These are phyloP conservation scores for Vitis hybrid DNA, from an alignment of 177 flowering plant species.

Conservation along the genomic window DNA sequence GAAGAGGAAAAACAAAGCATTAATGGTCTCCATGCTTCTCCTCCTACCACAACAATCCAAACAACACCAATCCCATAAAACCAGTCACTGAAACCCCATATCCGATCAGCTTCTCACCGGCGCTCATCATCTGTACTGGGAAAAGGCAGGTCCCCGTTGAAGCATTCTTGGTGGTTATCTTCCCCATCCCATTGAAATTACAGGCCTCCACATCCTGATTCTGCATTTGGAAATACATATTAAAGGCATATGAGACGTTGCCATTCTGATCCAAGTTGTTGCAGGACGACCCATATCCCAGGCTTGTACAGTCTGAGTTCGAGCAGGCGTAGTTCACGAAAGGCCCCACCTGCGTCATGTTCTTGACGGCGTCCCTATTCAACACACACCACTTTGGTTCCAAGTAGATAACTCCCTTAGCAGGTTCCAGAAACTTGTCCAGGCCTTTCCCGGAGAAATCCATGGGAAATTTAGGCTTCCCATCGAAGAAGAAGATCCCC, in stretches of 20 bases:
- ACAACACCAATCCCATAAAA: conserved; percentile 4
- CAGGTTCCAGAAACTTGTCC: conserved; percentile 29
- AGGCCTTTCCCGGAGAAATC: conserved; percentile 50
- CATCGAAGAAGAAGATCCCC: conserved; percentile 70
- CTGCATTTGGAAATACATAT: conserved; percentile 53
- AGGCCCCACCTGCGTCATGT: neutral
- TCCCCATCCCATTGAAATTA: conserved; percentile 48
- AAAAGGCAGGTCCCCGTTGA: conserved; percentile 42
- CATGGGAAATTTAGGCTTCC: conserved; percentile 57
- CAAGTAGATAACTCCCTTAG: conserved; percentile 53
- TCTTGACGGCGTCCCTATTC: neutral
- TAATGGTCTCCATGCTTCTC: no score
- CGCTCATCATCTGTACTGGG: conserved; percentile 48
- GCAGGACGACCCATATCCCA: conserved; percentile 48
- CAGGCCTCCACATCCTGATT: conserved; percentile 54
- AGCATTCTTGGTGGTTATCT: conserved; percentile 34
- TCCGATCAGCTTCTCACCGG: conserved; percentile 12
- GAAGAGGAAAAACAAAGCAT: no score
- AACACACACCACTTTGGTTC: conserved; percentile 51
- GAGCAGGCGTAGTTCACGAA: conserved; percentile 50
- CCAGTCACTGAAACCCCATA: neutral
- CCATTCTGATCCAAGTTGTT: conserved; percentile 25
- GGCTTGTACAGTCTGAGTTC: conserved; percentile 45
- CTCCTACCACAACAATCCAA: neutral
- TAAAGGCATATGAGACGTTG: conserved; percentile 58